Conservation (phyloP, 192 early-diverging fungal species). For the Backusella parvicylindrica region DNA sequence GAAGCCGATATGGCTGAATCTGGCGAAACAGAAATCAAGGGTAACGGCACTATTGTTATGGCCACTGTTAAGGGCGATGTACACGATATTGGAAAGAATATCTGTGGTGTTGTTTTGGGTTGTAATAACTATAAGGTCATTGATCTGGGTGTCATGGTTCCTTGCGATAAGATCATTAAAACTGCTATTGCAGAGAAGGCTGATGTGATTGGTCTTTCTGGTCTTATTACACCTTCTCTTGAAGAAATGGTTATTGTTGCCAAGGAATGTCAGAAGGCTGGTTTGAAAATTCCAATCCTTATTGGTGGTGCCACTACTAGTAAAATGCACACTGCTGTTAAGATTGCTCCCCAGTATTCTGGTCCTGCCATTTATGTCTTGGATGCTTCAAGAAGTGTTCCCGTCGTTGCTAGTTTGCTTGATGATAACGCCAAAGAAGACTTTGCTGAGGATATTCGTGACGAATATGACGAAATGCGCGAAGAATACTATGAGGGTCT, state of each 20-base stretch:
- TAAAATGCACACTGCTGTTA: slow-evolving; percentile 96
- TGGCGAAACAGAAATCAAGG: slow-evolving; percentile 49
- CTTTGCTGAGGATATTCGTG: slow-evolving; percentile 82
- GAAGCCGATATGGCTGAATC: slow-evolving; percentile 62
- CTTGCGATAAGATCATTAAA: slow-evolving; percentile 90
- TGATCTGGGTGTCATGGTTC: slow-evolving; percentile 94
- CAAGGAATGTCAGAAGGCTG: slow-evolving; percentile 85
- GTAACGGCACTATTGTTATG: slow-evolving; percentile 84
- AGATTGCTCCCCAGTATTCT: slow-evolving; percentile 88
- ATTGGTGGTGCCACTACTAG: slow-evolving; percentile 96
- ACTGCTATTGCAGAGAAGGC: slow-evolving; percentile 86
- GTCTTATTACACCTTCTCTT: slow-evolving; percentile 91
- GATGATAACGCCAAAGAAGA: slow-evolving; percentile 79
- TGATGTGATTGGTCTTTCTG: slow-evolving; percentile 90
- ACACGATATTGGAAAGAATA: slow-evolving; percentile 98
- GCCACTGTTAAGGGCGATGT: slow-evolving; percentile 98
- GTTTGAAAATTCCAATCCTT: slow-evolving; percentile 84
- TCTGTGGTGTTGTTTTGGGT: slow-evolving; percentile 93
- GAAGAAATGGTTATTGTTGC: slow-evolving; percentile 98
- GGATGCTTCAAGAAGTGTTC: slow-evolving; percentile 89
- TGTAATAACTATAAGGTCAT: slow-evolving; percentile 97
- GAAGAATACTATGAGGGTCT: slow-evolving; percentile 92
- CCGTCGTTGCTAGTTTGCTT: slow-evolving; percentile 83
- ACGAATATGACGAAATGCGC: slow-evolving; percentile 93
- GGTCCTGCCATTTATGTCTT: slow-evolving; percentile 81